phyloP scores from a whole-genome alignment of 306 rosid species.

The Mucuna pruriens region DNA sequence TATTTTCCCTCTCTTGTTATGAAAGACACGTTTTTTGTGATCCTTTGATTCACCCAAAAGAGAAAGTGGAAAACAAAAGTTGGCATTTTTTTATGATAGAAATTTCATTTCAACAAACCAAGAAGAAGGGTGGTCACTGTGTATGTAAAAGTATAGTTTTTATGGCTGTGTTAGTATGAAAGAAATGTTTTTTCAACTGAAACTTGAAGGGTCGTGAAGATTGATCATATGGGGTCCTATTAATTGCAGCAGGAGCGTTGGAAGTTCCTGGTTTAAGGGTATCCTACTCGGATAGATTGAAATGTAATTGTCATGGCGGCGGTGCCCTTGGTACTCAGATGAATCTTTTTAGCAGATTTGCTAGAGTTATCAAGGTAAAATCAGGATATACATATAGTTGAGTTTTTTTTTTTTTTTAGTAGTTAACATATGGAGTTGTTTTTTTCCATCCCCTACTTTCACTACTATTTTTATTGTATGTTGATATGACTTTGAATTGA shows the following conservation, averaged over 20 bases:
- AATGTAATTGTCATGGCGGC: slow-evolving; percentile 43
- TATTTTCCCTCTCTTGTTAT: background rate
- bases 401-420: background rate
- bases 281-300: slow-evolving; percentile 17
- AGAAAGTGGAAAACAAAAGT: background rate
- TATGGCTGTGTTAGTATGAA: background rate
- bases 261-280: slow-evolving; percentile 24
- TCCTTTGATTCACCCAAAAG: background rate
- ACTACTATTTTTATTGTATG: background rate
- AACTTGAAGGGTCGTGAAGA: background rate
- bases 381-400: background rate
- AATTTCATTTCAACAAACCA: background rate
- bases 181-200: slow-evolving; percentile 1
- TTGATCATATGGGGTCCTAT: slow-evolving; percentile 18
- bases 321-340: slow-evolving; percentile 70
- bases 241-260: slow-evolving; percentile 14
- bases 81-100: background rate
- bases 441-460: background rate
- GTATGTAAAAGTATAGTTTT: background rate
- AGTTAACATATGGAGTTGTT: background rate
- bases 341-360: slow-evolving; percentile 73
- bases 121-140: background rate
- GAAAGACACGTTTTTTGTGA: background rate
- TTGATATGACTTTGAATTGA: background rate
- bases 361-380: slow-evolving; percentile 73